Base-by-base conservation (phyloP, 768 basidiomycete genomes). In the Xanthoconium purpureum region DNA sequence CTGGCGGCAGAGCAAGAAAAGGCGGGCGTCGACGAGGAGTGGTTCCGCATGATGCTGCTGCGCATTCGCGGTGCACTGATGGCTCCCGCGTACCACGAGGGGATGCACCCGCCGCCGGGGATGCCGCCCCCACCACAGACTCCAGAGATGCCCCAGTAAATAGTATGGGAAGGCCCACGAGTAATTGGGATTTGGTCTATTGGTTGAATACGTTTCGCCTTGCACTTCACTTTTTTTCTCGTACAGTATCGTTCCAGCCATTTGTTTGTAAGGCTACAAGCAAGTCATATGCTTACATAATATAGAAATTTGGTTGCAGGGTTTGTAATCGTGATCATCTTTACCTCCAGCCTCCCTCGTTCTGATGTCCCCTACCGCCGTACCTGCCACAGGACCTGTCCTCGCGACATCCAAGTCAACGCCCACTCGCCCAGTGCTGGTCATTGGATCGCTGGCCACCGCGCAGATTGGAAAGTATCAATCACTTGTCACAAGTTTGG, bases 11-110 rank as follows among this genome's bases (percentile, higher is more conserved):
- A 92, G 63, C 91, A 92, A 66, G 89, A 93, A 68, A 91, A 91
- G 72, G 83, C 84, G 18, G 87, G 87, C 32, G 86, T 81, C 3
- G 89, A 89, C 49, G 84, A 83, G 44, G 91, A 93, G 59, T 94
- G 91, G 91, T 94, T 85, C 64, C 76, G 87, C 59, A 86, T 89
- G 82, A 92, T 93, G 89, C 67, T 91, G 10, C 78, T 89, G 66
- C 83, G 88, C n/a, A 84, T 92, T 42, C 78, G 91, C 52, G 79
- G 78, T 43, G 87, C 87, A 17, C 76, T 91, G 59, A 83, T 91
- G 82, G 82, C 76, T 5, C 70, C 73, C 50, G 69, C 74, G 1
- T 71, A 71, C 33, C 70, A 60, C 40, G 73, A 75, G 33, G 75
- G 70, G 18, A 70, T 74, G 70, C 75, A 69, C 47, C 72, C 72